Percentiles rank a stretch among this genome's conserved stretches.
Evolutionary conservation across 345 rosid genomes (phyloP).

Genomic region (Eucalyptus sp.): DNA sequence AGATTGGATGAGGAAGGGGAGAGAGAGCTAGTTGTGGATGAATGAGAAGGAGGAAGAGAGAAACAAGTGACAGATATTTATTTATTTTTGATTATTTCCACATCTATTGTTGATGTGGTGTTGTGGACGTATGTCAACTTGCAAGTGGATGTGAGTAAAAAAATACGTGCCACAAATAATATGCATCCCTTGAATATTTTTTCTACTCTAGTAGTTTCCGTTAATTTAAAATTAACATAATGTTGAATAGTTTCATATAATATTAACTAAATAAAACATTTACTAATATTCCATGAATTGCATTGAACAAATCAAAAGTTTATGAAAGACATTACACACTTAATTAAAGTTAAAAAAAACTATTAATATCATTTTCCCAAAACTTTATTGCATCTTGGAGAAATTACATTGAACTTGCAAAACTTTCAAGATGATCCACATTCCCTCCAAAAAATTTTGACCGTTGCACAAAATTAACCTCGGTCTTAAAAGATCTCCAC

Average conservation of each 20-base stretch:
- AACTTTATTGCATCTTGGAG: neutral
- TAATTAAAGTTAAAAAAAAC: neutral
- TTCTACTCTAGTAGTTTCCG: accelerated
- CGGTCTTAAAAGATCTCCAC: neutral
- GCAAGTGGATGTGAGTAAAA: neutral
- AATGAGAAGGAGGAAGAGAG: neutral
- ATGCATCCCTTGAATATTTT: neutral
- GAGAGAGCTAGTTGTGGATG: neutral
- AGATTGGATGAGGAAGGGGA: neutral
- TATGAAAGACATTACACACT: accelerated
- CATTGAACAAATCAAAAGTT: neutral
- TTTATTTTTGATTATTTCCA: neutral
- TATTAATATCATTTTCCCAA: neutral
- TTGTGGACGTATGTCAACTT: neutral
- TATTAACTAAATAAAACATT: neutral
- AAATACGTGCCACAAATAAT: neutral
- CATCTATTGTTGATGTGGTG: neutral
- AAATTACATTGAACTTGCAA: neutral
- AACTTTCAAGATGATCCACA: neutral
- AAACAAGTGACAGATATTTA: accelerated
- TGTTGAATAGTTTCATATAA: neutral
- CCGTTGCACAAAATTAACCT: neutral
- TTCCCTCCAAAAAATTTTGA: neutral
- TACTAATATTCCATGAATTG: neutral
- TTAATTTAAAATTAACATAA: neutral